Conservation (phyloP, 441 rosid species). For the Syzygium malaccense region DNA sequence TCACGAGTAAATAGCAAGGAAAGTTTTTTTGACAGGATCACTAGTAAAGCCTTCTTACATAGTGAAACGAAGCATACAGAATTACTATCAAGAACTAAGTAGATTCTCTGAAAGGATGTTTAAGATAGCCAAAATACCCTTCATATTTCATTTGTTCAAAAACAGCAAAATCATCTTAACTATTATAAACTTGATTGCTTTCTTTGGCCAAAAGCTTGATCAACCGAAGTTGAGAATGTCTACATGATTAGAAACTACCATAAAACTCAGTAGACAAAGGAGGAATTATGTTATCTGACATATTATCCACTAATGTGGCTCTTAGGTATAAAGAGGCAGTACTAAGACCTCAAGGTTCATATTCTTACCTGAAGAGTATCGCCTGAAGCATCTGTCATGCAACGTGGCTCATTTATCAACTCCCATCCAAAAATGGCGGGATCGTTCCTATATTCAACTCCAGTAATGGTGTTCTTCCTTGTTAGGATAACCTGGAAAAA, state of each 20-base stretch:
- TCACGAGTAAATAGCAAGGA: background rate
- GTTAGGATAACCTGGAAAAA: slow-evolving; percentile 56
- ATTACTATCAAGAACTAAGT: background rate
- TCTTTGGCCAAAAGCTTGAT: background rate
- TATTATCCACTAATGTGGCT: background rate
- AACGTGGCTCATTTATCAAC: slow-evolving; percentile 91
- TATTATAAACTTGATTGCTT: background rate
- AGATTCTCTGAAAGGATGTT: background rate
- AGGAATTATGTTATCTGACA: background rate
- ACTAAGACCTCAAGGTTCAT: background rate
- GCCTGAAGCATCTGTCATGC: slow-evolving; percentile 85
- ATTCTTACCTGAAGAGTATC: slow-evolving; percentile 81
- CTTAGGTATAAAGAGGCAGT: background rate
- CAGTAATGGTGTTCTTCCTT: slow-evolving; percentile 83
- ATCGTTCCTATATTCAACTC: slow-evolving; percentile 78
- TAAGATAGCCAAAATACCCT: background rate
- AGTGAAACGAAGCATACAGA: background rate
- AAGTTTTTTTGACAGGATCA: background rate
- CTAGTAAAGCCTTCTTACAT: background rate
- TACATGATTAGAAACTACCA: background rate
- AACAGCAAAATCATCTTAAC: background rate
- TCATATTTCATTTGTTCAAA: background rate
- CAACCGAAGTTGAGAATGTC: background rate
- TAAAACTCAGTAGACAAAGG: background rate
- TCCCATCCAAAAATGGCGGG: slow-evolving; percentile 96